Evolutionary conservation across 257 asterid species (phyloP).

Genomic region (Scutellaria baicalensis): DNA sequence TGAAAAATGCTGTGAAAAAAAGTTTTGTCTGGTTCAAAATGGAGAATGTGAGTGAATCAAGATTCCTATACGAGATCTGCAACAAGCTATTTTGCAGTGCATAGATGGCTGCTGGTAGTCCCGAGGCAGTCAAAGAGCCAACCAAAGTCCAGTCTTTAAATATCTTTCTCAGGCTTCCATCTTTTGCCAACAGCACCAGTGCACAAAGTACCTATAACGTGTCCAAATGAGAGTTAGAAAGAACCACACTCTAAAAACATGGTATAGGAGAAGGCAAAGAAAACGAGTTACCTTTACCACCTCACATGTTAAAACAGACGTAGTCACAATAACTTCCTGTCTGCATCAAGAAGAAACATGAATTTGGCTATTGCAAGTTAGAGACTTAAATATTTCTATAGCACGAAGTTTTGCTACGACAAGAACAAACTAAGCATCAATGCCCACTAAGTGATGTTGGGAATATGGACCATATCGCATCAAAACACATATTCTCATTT

Average conservation of each 20-base stretch:
- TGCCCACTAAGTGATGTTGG: no score
- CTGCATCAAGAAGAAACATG: constrained; percentile 44
- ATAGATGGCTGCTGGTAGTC: constrained; percentile 92
- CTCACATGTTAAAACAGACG: constrained; percentile 86
- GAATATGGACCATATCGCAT: no score
- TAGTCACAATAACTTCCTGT: constrained; percentile 82
- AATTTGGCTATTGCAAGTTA: background rate
- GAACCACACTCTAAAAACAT: background rate
- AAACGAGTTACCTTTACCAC: constrained; percentile 61
- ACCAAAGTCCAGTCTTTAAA: constrained; percentile 75
- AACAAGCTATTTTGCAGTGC: constrained; percentile 95
- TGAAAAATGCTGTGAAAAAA: constrained; percentile 86
- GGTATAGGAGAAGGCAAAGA: background rate
- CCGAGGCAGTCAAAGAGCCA: constrained; percentile 90
- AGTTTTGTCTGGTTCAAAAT: constrained; percentile 96
- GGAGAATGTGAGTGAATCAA: constrained; percentile 95
- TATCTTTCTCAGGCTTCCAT: constrained; percentile 63
- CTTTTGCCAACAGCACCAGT: constrained; percentile 63
- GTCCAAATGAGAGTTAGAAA: constrained; percentile 14
- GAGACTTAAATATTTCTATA: background rate
- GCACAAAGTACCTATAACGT: constrained; percentile 74
- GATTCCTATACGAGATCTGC: constrained; percentile 85
- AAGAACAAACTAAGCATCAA: no score
- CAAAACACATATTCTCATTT: background rate
- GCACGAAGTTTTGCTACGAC: background rate